Base-by-base conservation (phyloP, 768 basidiomycete species). In the Lactifluus volemus region DNA sequence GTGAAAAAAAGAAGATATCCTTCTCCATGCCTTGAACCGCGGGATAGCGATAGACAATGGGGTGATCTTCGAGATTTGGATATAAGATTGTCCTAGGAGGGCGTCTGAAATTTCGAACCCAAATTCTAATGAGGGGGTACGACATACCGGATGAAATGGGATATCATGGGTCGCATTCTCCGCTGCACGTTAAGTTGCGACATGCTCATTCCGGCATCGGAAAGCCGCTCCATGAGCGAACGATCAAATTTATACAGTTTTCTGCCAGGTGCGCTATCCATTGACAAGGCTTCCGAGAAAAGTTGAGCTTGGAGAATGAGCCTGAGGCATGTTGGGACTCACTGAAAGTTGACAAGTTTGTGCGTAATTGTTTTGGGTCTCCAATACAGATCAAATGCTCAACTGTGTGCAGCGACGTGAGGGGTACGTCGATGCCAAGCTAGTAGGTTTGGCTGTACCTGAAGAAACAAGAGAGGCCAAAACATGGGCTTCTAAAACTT, bases 351-450 rank as follows among this genome's bases (percentile, higher is more conserved):
- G 81, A 81, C 50, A 89, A 60, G 0, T 78, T 87, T 0, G 85
- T 87, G 1, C 88, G 80, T 1, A 91, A 76, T 71, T 91, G 89
- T 2, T 81, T 75, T 4, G 88, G 89, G 64, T 91, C 89, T 0
- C 89, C 89, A n/a, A 90, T 89, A 49, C 84, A 74, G 61, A 91
- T 88, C 19, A 90, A 73, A 47, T 90, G 88, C 60, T 89, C 79
- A 0, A 89, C 77, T 1, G 9, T 49, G 38, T 9, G 30, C 9
- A 44, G 5, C 36, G 9, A 15, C 11, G 14, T 49, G 49, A 49
- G 30, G 6, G 30, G 1, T 15, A n/a, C 9, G 14, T 3, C 25
- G 4, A 49, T 32, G 49, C 5, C 30, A 29, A 49, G 49, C 49
- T 32, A 32, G 30, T 32, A 32, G 30, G 7, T 29, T 19, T 0